Conservation (phyloP, 805 yeast species). For the Priceomyces fermenticarens region DNA sequence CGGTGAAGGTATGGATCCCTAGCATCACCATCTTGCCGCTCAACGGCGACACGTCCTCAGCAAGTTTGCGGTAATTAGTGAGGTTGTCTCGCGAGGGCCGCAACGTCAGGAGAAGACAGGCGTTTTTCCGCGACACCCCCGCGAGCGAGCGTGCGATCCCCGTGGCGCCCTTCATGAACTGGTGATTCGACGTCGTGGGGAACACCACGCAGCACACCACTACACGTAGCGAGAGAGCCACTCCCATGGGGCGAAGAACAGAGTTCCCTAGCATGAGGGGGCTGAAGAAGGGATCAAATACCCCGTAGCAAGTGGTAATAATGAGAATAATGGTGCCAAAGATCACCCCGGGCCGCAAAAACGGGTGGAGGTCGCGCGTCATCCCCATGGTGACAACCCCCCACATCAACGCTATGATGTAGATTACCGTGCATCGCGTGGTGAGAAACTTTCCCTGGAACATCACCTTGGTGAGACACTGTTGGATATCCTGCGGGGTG, state of each 20-base stretch:
- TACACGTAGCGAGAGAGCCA: conserved; percentile 20
- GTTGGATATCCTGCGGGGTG: conserved; percentile 12
- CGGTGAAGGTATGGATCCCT: conserved; percentile 16
- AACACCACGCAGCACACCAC: conserved; percentile 17
- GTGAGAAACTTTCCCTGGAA: conserved; percentile 25
- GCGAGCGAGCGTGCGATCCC: not conserved
- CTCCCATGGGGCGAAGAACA: conserved; percentile 23
- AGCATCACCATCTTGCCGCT: conserved; percentile 16
- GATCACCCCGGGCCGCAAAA: conserved; percentile 17
- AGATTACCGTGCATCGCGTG: conserved; percentile 17
- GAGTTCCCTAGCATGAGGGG: conserved; percentile 16
- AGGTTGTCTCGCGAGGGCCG: conserved; percentile 25
- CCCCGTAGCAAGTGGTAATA: conserved; percentile 22
- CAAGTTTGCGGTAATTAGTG: conserved; percentile 17
- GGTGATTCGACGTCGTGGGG: conserved; percentile 24
- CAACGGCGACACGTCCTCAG: conserved; percentile 14
- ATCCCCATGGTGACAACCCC: conserved; percentile 23
- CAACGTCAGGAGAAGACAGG: conserved; percentile 19
- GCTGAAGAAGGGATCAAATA: conserved; percentile 23
- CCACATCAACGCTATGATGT: conserved; percentile 18
- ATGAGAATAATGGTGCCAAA: conserved; percentile 18
- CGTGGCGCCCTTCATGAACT: not conserved
- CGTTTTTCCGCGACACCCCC: conserved; percentile 12
- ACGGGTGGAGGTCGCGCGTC: conserved; percentile 14
- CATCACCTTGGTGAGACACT: conserved; percentile 17